Percentiles rank a stretch among this genome's conserved stretches.
Evolutionary conservation across 2,329 filamentous ascomycete species (phyloP).

Genomic region (Fusarium metavorans): DNA sequence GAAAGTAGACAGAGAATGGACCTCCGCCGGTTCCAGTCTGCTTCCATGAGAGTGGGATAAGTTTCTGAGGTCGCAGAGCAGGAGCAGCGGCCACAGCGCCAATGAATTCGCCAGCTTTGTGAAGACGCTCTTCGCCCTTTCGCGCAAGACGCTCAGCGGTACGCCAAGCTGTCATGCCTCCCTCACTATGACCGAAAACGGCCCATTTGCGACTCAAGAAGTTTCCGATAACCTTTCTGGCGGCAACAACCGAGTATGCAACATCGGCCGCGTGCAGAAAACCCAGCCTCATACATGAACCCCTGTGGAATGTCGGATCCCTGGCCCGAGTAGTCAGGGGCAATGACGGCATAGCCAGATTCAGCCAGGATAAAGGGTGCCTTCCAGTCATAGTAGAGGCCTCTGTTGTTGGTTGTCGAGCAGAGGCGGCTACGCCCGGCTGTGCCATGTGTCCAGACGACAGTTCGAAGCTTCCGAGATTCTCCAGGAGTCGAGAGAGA

Average conservation of each 20-base stretch:
- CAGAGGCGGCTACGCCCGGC: slow-evolving; percentile 36
- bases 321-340: slow-evolving; percentile 13
- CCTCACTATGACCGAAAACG: slow-evolving; percentile 40
- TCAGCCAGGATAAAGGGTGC: slow-evolving; percentile 32
- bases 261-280: slow-evolving; percentile 36
- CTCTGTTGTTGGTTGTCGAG: slow-evolving; percentile 39
- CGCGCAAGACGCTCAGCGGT: slow-evolving; percentile 39
- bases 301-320: slow-evolving; percentile 33
- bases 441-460: slow-evolving; percentile 44
- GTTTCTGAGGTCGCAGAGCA: background rate
- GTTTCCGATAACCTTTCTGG: slow-evolving; percentile 19
- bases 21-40: background rate
- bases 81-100: slow-evolving; percentile 5
- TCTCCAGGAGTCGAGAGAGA: background rate
- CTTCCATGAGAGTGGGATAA: background rate
- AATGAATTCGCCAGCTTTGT: background rate
- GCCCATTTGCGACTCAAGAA: slow-evolving; percentile 37
- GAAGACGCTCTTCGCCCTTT: background rate
- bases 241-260: slow-evolving; percentile 26
- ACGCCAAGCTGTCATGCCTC: slow-evolving; percentile 41
- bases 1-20: slow-evolving; percentile 1
- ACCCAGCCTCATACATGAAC: slow-evolving; percentile 37
- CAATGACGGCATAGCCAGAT: slow-evolving; percentile 17
- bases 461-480: slow-evolving; percentile 3
- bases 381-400: slow-evolving; percentile 39